Percentiles rank a stretch among this genome's conserved stretches.
Evolutionary conservation across 179 eudicot species (phyloP).

Genomic region (Pouteria campechiana): DNA sequence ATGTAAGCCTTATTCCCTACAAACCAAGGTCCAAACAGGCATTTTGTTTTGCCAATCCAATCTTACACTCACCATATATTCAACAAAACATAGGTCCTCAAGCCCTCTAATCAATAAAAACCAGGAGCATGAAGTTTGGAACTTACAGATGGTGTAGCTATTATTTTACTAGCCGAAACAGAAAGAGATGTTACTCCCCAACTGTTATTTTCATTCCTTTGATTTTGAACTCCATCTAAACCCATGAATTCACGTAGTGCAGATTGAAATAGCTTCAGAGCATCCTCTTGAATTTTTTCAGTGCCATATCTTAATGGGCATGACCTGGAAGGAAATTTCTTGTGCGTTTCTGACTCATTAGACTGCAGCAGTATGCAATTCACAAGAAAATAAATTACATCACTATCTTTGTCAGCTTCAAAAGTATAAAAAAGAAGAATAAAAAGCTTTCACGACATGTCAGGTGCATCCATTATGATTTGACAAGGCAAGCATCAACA

Average conservation of each 20-base stretch:
- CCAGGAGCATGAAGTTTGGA: neutral
- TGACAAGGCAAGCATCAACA: too few species aligned
- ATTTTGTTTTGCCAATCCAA: too few species aligned
- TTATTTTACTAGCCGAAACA: slow-evolving; percentile 74
- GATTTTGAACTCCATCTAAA: slow-evolving; percentile 14
- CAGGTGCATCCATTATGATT: too few species aligned
- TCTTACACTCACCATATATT: too few species aligned
- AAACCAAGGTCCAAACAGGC: too few species aligned
- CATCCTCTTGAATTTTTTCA: slow-evolving; percentile 78
- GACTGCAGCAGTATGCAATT: slow-evolving; percentile 41
- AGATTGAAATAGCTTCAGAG: slow-evolving; percentile 53
- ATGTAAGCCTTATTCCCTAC: too few species aligned
- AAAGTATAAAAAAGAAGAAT: too few species aligned
- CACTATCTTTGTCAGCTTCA: too few species aligned
- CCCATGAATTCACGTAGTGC: slow-evolving; percentile 71
- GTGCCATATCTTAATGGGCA: slow-evolving; percentile 77
- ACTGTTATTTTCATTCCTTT: slow-evolving; percentile 26
- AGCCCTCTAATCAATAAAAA: neutral
- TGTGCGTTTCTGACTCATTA: slow-evolving; percentile 50
- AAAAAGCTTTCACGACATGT: too few species aligned
- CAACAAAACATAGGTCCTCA: too few species aligned
- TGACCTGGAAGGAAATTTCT: slow-evolving; percentile 85
- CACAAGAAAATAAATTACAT: too few species aligned
- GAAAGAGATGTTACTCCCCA: slow-evolving; percentile 82
- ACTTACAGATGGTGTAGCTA: slow-evolving; percentile 68